Evolutionary conservation across 2,329 filamentous ascomycete genomes (phyloP), one percentile per base, ranked within the genome.

Genomic region (Raffaelea deltoideospora): DNA sequence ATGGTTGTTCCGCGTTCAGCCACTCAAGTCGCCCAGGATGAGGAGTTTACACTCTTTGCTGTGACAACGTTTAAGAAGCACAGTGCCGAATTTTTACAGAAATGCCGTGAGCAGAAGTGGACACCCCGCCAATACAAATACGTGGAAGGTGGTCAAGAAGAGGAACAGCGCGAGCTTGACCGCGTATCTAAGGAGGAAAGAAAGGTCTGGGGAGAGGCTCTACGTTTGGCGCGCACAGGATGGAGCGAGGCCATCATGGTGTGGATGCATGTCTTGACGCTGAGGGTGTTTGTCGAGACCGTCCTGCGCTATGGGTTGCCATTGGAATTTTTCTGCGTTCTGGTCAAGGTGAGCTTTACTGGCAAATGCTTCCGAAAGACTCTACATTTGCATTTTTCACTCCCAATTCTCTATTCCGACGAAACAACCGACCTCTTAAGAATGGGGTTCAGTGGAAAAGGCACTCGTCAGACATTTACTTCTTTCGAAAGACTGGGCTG

Each of bases 201-300:
- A 57, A 93, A 90, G 61, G 69, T 94, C 3, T 94, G 86, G 76
- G 86, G 85, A 10, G 88, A 98, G 61, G 86, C 87, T 3, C 58
- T 98, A 51, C 72, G 86, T 45, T 68, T 95, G 49, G 84, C 79
- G 13, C 69, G 87, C 43, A 93, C 85, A n/a, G 86, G 85, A 14
- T 98, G 90, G 75, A 88, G 85, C 53, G 90, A 98, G 61, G 79
- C 79, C 43, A 85, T 94, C 46, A 94, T 94, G 84, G 79, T 88
- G 37, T 94, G 87, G 85, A 72, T 93, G 34, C 90, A 98, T 53
- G 81, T 94, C 21, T 66, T 96, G 51, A 82, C 87, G 7, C 61
- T 98, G 50, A 69, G 90, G 37, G 87, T 96, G 17, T 98, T 96
- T 58, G 90, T 98, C 17, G 90, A 98, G 67, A 94, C 87, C 5